Evolutionary conservation across 2,329 filamentous ascomycete species (phyloP).

Genomic region (Esteya vermicola): DNA sequence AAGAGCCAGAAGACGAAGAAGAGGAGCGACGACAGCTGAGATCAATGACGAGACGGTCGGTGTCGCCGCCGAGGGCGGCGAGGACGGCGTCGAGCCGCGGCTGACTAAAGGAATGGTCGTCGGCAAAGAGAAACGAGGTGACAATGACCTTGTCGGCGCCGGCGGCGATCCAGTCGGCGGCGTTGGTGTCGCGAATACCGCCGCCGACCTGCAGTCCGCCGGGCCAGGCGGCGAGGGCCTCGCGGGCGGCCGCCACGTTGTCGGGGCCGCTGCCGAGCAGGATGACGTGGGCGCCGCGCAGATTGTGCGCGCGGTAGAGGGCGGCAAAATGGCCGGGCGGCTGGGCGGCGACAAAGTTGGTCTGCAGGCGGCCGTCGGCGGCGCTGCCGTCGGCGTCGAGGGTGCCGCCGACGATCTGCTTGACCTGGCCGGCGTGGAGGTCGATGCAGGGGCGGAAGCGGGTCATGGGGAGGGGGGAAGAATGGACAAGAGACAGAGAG

Average conservation of each 20-base stretch:
- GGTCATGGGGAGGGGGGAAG: constrained; percentile 46
- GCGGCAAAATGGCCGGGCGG: constrained; percentile 68
- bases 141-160: constrained; percentile 95
- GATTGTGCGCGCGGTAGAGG: constrained; percentile 61
- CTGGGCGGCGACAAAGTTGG: constrained; percentile 81
- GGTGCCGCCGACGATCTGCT: constrained; percentile 95
- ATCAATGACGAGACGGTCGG: constrained; percentile 77
- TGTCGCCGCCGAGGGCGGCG: constrained; percentile 57
- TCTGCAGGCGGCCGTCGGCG: constrained; percentile 56
- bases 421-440: constrained; percentile 91
- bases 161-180: constrained; percentile 67
- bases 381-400: no score
- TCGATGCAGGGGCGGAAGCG: constrained; percentile 94
- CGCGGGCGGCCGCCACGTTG: constrained; percentile 65
- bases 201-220: constrained; percentile 76
- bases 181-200: constrained; percentile 81
- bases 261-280: constrained; percentile 67
- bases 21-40: constrained; percentile 61
- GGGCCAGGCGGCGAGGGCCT: constrained; percentile 68
- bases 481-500: neutral
- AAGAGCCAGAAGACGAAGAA: neutral
- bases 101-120: constrained; percentile 64
- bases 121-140: constrained; percentile 86
- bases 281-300: constrained; percentile 82
- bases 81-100: constrained; percentile 62